These are phyloP conservation scores for Carallia brachiata DNA, from an alignment of 345 rosid genomes.

Conservation along the genomic window DNA sequence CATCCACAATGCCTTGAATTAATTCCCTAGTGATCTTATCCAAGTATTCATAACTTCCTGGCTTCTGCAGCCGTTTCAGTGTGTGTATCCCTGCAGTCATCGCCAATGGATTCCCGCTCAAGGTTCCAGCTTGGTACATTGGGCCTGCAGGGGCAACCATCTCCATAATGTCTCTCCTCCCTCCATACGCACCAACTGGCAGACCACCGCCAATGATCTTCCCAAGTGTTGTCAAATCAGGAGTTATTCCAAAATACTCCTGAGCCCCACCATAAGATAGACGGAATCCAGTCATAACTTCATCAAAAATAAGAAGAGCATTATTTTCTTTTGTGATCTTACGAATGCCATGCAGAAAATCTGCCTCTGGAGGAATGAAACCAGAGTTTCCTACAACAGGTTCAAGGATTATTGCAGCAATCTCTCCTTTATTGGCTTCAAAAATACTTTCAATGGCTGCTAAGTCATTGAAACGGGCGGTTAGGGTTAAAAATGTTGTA, in stretches of 20 bases:
- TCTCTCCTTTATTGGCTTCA: slow-evolving; percentile 60
- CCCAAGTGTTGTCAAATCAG: slow-evolving; percentile 80
- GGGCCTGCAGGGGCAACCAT: slow-evolving; percentile 99
- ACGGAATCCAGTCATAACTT: slow-evolving; percentile 96
- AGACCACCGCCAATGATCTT: slow-evolving; percentile 94
- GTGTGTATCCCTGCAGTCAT: slow-evolving; percentile 93
- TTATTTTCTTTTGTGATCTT: slow-evolving; percentile 57
- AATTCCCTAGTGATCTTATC: slow-evolving; percentile 70
- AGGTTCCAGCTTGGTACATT: slow-evolving; percentile 96
- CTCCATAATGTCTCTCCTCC: slow-evolving; percentile 88
- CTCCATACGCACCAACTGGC: slow-evolving; percentile 95
- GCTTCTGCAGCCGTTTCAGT: slow-evolving; percentile 60
- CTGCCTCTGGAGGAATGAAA: slow-evolving; percentile 64
- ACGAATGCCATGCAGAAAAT: slow-evolving; percentile 61
- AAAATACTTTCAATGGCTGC: slow-evolving; percentile 61
- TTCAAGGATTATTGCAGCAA: slow-evolving; percentile 79
- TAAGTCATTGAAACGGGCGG: slow-evolving; percentile 70
- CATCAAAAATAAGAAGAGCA: slow-evolving; percentile 76
- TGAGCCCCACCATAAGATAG: slow-evolving; percentile 92
- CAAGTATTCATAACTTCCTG: slow-evolving; percentile 76
- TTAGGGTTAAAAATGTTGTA: slow-evolving; percentile 75
- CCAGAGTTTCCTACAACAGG: slow-evolving; percentile 95
- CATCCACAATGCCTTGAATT: slow-evolving; percentile 62
- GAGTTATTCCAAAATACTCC: slow-evolving; percentile 78
- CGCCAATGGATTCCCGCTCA: slow-evolving; percentile 94